A percentile compares a stretch with the other conserved stretches of the same genome.
These are phyloP conservation scores for Botrytis medusae DNA, from an alignment of 2,329 filamentous ascomycete genomes.

Conservation along the genomic window DNA sequence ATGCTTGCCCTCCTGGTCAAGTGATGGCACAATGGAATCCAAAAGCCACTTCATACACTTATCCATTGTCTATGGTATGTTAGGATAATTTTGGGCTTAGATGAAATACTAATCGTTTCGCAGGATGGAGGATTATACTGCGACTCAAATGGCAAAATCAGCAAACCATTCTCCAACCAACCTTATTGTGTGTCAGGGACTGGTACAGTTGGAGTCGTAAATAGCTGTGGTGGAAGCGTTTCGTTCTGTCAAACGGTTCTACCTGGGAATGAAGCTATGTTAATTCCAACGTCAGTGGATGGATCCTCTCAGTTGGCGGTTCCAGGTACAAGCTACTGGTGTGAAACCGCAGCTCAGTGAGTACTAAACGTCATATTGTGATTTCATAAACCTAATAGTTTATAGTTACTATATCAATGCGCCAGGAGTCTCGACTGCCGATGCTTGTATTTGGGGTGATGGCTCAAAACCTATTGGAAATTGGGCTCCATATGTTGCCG, in stretches of 20 bases:
- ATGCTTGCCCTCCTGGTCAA: constrained; percentile 73
- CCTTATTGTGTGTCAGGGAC: constrained; percentile 71
- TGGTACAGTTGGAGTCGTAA: constrained; percentile 63
- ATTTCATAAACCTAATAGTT: constrained; percentile 27
- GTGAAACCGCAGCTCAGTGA: constrained; percentile 70
- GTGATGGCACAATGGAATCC: constrained; percentile 80
- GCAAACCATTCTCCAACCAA: constrained; percentile 67
- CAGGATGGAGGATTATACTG: constrained; percentile 76
- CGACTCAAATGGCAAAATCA: constrained; percentile 61
- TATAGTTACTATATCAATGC: constrained; percentile 74
- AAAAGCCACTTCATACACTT: constrained; percentile 62
- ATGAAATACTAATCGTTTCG: constrained; percentile 24
- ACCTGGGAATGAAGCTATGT: constrained; percentile 78
- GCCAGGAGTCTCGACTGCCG: constrained; percentile 58
- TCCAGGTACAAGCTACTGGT: constrained; percentile 70
- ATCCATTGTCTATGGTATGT: constrained; percentile 71
- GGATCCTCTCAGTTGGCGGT: constrained; percentile 63
- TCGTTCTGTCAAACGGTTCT: constrained; percentile 79
- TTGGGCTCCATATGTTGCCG: constrained; percentile 75
- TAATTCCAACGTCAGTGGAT: constrained; percentile 71
- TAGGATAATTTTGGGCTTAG: not conserved
- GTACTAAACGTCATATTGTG: constrained; percentile 39
- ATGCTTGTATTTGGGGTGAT: constrained; percentile 72
- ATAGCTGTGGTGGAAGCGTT: constrained; percentile 61
- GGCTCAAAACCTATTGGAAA: constrained; percentile 64